Evolutionary conservation across 2,329 filamentous ascomycete species (phyloP).

Genomic region (Phoma sp.): DNA sequence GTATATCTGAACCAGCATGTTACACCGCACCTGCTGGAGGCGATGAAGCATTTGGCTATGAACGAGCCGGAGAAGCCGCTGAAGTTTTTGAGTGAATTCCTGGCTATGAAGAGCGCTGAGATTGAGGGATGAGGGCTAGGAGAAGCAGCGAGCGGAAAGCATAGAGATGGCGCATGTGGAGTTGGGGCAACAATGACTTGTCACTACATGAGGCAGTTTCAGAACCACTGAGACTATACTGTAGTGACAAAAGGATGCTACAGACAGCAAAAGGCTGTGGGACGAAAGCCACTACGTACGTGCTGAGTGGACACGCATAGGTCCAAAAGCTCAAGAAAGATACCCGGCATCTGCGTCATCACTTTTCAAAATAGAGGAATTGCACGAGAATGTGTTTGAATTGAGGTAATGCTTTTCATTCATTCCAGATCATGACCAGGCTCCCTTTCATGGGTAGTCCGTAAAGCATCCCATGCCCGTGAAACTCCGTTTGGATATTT

Average conservation of each 20-base stretch:
- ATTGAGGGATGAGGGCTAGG: constrained; percentile 48
- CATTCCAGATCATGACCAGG: constrained; percentile 46
- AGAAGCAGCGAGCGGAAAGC: background rate
- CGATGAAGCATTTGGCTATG: constrained; percentile 59
- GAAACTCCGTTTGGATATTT: constrained; percentile 45
- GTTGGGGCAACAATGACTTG: constrained; percentile 14
- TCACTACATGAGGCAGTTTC: background rate
- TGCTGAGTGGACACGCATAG: constrained; percentile 7
- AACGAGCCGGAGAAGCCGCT: constrained; percentile 60
- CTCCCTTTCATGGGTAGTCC: constrained; percentile 35
- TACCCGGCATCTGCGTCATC: constrained; percentile 25
- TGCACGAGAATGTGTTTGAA: constrained; percentile 30
- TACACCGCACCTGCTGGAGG: constrained; percentile 59
- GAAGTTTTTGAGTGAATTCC: constrained; percentile 56
- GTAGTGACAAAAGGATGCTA: background rate
- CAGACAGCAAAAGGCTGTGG: background rate
- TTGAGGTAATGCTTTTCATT: constrained; percentile 47
- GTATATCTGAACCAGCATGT: constrained; percentile 58
- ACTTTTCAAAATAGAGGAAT: constrained; percentile 13
- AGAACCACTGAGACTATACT: background rate
- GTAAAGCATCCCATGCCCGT: constrained; percentile 46
- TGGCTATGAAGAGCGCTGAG: constrained; percentile 56
- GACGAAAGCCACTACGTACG: background rate
- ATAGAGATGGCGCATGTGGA: background rate
- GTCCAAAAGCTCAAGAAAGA: constrained; percentile 10